Evolutionary conservation across 192 early-diverging fungal genomes (phyloP).

Genomic region (Oehlia diaphana): DNA sequence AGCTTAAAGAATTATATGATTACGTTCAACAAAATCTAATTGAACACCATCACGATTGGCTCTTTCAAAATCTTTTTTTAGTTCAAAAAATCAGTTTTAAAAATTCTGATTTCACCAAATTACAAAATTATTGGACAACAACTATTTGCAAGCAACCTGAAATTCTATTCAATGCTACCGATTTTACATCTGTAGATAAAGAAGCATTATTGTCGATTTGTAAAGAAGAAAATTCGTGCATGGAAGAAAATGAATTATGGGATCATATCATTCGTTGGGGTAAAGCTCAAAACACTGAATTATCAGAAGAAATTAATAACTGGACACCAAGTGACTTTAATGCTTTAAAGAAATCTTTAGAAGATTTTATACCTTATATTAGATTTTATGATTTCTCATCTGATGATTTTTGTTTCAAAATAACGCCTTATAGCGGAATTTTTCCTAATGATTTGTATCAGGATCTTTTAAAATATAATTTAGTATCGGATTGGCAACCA

Average conservation of each 20-base stretch:
- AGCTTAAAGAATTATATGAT: conserved; percentile 4
- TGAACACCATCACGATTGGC: not conserved
- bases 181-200: conserved; percentile 6
- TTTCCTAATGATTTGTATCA: not conserved
- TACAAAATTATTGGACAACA: not conserved
- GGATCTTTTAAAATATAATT: not conserved
- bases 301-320: not conserved
- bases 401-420: not conserved
- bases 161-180: conserved; percentile 1
- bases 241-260: conserved; percentile 13
- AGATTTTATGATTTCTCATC: not conserved
- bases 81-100: not conserved
- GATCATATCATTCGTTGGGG: conserved; percentile 11
- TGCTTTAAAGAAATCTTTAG: not conserved
- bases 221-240: not conserved
- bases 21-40: not conserved
- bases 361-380: not conserved
- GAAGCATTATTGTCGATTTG: not conserved
- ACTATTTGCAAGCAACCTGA: not conserved
- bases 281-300: not conserved
- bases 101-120: not conserved
- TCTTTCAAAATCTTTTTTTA: not conserved
- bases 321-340: not conserved
- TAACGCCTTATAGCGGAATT: not conserved
- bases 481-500: not conserved